Percentiles rank a stretch among this genome's conserved stretches.
These are phyloP conservation scores for Tetraselmis striata DNA, from an alignment of 139 green algal species.

Conservation along the genomic window DNA sequence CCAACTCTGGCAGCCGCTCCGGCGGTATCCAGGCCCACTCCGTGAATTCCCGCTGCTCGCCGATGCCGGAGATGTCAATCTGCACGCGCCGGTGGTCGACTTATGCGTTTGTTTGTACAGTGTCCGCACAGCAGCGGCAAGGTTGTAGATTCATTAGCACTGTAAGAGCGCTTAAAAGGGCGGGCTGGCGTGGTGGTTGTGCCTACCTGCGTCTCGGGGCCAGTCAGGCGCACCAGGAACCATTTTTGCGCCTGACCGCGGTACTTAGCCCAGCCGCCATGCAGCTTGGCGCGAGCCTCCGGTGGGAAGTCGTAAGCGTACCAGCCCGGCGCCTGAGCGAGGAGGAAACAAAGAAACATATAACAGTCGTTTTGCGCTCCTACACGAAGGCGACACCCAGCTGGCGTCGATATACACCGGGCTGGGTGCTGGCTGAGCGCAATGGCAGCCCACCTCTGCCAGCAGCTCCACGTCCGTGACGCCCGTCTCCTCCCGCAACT, in stretches of 20 bases:
- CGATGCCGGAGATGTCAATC: background rate
- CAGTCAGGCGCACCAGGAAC: constrained; percentile 17
- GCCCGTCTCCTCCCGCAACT: constrained; percentile 17
- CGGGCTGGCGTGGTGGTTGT: too few species aligned
- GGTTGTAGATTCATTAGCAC: too few species aligned
- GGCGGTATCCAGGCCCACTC: background rate
- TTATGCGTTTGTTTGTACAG: too few species aligned
- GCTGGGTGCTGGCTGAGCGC: too few species aligned
- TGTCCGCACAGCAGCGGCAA: too few species aligned
- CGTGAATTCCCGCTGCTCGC: background rate
- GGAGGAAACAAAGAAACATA: too few species aligned
- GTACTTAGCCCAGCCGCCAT: background rate
- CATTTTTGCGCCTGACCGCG: constrained; percentile 15
- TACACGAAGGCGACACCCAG: too few species aligned
- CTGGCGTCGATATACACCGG: too few species aligned
- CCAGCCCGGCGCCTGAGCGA: constrained; percentile 1
- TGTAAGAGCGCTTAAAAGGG: too few species aligned
- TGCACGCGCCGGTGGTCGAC: too few species aligned
- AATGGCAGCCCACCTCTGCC: constrained; percentile 1
- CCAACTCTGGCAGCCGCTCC: background rate
- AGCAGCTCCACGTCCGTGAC: constrained; percentile 8
- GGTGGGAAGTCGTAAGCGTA: constrained; percentile 10
- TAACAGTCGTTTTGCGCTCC: too few species aligned
- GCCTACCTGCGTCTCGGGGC: background rate
- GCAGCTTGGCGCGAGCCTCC: background rate